Conservation (phyloP, 768 basidiomycete species). For the Lentinus tigrinus region DNA sequence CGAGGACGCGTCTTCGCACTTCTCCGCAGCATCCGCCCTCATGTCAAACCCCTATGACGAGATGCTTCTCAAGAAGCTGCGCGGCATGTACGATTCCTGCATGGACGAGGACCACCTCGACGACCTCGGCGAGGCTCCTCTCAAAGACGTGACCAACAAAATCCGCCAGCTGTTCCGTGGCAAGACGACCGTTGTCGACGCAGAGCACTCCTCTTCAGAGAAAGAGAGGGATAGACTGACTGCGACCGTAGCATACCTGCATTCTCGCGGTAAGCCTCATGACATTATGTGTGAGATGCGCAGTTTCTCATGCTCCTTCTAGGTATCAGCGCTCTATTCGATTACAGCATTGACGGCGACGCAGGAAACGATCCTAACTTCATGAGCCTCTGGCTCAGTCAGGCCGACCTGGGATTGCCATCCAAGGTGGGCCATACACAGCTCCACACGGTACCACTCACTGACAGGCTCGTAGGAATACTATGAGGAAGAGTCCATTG, state of each 20-base stretch:
- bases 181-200: conserved; percentile 40
- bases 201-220: conserved; percentile 17
- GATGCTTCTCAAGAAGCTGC: conserved; percentile 61
- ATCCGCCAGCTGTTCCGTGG: conserved; percentile 61
- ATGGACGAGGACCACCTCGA: conserved; percentile 77
- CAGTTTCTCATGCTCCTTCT: neutral
- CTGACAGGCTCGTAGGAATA: conserved; percentile 61
- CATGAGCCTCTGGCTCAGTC: conserved; percentile 85
- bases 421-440: conserved; percentile 58
- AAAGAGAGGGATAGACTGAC: conserved; percentile 62
- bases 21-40: conserved; percentile 14
- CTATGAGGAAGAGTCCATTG: conserved; percentile 72
- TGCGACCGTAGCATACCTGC: conserved; percentile 79
- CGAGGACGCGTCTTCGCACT: conserved; percentile 36
- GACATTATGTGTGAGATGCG: conserved; percentile 1
- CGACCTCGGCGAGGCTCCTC: conserved; percentile 66
- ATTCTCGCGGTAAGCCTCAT: conserved; percentile 71
- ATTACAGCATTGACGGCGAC: conserved; percentile 87
- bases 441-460: neutral
- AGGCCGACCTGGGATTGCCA: conserved; percentile 78
- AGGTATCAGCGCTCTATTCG: conserved; percentile 80
- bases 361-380: conserved; percentile 80
- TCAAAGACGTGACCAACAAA: conserved; percentile 63
- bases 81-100: conserved; percentile 77
- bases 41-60: conserved; percentile 42